phyloP scores from a whole-genome alignment of 2,329 filamentous ascomycete species.

The Aspergillus japonicus region DNA sequence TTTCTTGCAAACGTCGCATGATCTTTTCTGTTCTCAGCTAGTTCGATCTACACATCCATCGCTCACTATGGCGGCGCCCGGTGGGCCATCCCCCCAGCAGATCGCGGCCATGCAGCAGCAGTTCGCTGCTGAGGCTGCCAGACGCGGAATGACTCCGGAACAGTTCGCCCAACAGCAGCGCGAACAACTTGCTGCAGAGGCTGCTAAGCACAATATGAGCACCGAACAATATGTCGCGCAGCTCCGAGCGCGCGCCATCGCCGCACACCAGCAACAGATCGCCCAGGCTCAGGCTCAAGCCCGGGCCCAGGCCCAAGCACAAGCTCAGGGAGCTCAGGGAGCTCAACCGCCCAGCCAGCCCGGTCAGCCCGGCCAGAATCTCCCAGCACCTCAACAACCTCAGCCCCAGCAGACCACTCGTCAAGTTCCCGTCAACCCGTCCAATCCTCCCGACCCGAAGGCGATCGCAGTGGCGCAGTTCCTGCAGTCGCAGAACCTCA shows the following conservation, averaged over 20 bases:
- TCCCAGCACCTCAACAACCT: conserved; percentile 38
- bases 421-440: conserved; percentile 49
- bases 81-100: conserved; percentile 73
- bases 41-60: not conserved
- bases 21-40: not conserved
- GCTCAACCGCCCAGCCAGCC: conserved; percentile 25
- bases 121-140: conserved; percentile 77
- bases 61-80: conserved; percentile 39
- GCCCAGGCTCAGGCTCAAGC: conserved; percentile 35
- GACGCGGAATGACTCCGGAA: conserved; percentile 78
- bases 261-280: conserved; percentile 42
- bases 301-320: conserved; percentile 5
- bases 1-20: not conserved
- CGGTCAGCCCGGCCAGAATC: conserved; percentile 35
- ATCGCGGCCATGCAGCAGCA: conserved; percentile 80
- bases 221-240: conserved; percentile 51
- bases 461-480: conserved; percentile 88
- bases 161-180: conserved; percentile 70
- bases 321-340: conserved; percentile 20
- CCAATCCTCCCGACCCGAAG: conserved; percentile 75
- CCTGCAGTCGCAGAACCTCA: conserved; percentile 77
- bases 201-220: conserved; percentile 53
- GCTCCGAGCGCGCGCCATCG: conserved; percentile 48
- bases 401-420: conserved; percentile 37
- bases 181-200: conserved; percentile 47